A percentile compares a stretch with the other conserved stretches of the same genome.
Conservation (phyloP, 208 protist genomes). For the Polymyxa betae region DNA sequence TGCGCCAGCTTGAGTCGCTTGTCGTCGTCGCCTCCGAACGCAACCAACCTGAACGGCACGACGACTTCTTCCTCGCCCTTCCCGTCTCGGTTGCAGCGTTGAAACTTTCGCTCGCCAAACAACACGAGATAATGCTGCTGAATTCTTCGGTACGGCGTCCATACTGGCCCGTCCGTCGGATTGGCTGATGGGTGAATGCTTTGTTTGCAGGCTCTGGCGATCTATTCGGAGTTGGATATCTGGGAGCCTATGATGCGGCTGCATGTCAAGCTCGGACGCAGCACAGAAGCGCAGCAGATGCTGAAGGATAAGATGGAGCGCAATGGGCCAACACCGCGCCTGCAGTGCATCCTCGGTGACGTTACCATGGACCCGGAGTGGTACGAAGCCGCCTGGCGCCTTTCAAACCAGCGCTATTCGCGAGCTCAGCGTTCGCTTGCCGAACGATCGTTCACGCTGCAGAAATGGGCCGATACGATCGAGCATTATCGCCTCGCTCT, state of each 20-base stretch:
- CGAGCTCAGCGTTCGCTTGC: neutral
- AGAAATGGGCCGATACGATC: neutral
- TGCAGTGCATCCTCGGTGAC: neutral
- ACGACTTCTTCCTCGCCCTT: neutral
- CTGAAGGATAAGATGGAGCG: neutral
- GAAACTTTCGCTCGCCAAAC: neutral
- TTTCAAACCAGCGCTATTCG: neutral
- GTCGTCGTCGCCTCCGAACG: neutral
- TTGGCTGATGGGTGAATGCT: no score
- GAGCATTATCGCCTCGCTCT: neutral
- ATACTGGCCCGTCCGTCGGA: no score
- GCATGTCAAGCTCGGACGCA: neutral
- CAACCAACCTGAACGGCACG: neutral
- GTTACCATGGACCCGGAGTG: neutral
- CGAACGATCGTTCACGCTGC: neutral
- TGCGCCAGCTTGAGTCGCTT: neutral
- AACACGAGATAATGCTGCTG: neutral
- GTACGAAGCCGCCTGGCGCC: neutral
- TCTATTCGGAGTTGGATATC: neutral
- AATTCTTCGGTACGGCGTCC: no score
- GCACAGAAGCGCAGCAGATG: neutral
- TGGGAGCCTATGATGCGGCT: constrained; percentile 12
- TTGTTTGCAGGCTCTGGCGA: neutral
- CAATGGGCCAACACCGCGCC: neutral
- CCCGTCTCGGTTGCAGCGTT: neutral